Evolutionary conservation across 768 basidiomycete species (phyloP).

Genomic region (Amyloporia xantha): DNA sequence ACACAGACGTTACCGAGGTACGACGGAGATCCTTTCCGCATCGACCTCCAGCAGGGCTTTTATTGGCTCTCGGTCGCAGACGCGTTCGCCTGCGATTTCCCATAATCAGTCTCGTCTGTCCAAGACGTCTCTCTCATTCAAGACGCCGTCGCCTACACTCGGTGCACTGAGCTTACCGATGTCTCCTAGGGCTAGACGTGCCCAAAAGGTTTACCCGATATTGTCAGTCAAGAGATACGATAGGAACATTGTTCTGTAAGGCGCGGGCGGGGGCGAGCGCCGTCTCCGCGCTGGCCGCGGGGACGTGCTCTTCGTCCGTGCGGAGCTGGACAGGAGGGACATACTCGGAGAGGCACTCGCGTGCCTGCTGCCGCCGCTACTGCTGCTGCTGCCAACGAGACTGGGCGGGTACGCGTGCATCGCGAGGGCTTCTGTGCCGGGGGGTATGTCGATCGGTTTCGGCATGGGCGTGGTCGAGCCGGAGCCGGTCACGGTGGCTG

Average conservation of each 20-base stretch:
- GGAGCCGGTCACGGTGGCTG: conserved; percentile 23
- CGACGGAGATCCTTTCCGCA: not conserved
- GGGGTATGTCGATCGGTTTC: conserved; percentile 15
- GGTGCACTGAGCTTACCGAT: not conserved
- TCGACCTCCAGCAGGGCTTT: not conserved
- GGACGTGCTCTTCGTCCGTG: not conserved
- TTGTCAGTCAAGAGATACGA: not conserved
- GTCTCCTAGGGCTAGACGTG: not conserved
- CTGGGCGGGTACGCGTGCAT: conserved; percentile 60
- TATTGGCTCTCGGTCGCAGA: not conserved
- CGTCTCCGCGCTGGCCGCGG: not conserved
- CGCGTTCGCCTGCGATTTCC: not conserved
- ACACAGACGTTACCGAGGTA: not conserved
- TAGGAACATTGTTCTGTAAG: no score
- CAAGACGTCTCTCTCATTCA: not conserved
- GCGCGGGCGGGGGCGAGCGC: conserved; percentile 2
- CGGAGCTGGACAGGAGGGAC: no score
- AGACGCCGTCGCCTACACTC: not conserved
- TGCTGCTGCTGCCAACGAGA: conserved; percentile 22
- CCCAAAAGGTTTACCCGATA: not conserved
- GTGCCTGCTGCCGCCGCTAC: conserved; percentile 9
- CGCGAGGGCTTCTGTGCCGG: conserved; percentile 18
- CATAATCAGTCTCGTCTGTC: not conserved
- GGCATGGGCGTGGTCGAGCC: conserved; percentile 20
- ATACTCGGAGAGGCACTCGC: not conserved